Evolutionary conservation across 225 moss, liverwort and hornwort species (phyloP), one percentile per base, ranked within the genome.

Genomic region (Lunularia cruciata): DNA sequence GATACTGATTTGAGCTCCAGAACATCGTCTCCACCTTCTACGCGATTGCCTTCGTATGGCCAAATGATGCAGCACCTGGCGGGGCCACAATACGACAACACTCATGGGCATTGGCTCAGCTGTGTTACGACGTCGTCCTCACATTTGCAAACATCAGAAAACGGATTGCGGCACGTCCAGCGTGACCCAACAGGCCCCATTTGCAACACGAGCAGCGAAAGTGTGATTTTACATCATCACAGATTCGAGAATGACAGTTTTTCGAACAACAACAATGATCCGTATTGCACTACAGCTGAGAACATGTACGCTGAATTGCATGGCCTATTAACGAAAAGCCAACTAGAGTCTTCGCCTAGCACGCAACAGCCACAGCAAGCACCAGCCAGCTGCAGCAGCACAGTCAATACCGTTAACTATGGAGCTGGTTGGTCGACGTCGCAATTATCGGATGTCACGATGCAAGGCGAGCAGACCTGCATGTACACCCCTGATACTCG

Each of bases 221-320:
- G 73, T 37, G 28, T 71, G n/a, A 59, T 67, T 7, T 46, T 79
- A 39, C 75, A 65, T 39, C 66, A 72, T 33, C 56, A 72, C 6
- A 51, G 48, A 33, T 35, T 32, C 27, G 20, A n/a, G 0, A 19
- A 13, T n/a, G 28, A 3, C n/a, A 4, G 18, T 30, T 67, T 67
- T 18, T 52, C 32, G 5, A 36, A 22, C 67, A 19, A 30, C 47
- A 23, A 33, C 31, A 28, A 46, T 43, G 42, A 25, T 0, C 45
- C 43, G 23, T 45, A 27, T 16, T 6, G 18, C 13, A 35, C 66
- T 19, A 56, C 68, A 27, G 69, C 67, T 23, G 70, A 76, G 14
- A 63, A 77, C 36, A 76, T 82, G 73, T 82, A 74, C 49, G 60
- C 70, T 37, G 81, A 82, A 48, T 66, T 77, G 47, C 73, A 82